Evolutionary conservation across 2,329 filamentous ascomycete species (phyloP), one percentile per base, ranked within the genome.

Genomic region (Periconia digitata): DNA sequence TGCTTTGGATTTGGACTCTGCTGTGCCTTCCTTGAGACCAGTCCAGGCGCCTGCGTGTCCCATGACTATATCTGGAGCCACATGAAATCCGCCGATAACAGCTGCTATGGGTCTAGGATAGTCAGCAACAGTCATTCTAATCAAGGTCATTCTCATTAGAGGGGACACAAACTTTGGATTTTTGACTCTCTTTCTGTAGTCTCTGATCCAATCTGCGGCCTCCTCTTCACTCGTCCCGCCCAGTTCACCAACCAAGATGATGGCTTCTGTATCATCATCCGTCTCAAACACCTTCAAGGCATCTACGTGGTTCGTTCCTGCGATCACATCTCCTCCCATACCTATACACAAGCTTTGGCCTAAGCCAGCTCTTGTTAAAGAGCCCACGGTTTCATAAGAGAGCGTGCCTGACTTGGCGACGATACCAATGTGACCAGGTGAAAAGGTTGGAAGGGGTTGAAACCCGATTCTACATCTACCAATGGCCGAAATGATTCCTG

Each of bases 321-420:
- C 83, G 47, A 90, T 73, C 29, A 87, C 79, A 62, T 92, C 89
- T 2, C 89, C 89, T 2, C 89, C 89, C 76, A 92, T 86, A 15
- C 86, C 87, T 38, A 92, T 84, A 36, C 87, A 88, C 6, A 91
- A 73, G 60, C 86, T 90, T 68, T 92, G 89, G 0, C 89, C 89
- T 1, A 92, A 73, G 0, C 88, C 87, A n/a, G 82, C 85, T 51
- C 84, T 78, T 6, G 86, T 89, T 20, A 89, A 84, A 1, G 86
- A 85, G 0, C 85, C 88, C 1, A 91, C 88, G 2, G 88, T 84
- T 67, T 92, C 89, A 60, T 92, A 92, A 52, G 86, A 90, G 35
- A 92, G 72, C 0, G 89, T 92, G 1, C 88, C 89, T 0, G 86
- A 90, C 65, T 90, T 91, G n/a, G 87, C 86, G 3, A 89, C 82